Evolutionary conservation across 2,329 filamentous ascomycete species (phyloP), one percentile per base, ranked within the genome.

Genomic region (Clarireedia paspali): DNA sequence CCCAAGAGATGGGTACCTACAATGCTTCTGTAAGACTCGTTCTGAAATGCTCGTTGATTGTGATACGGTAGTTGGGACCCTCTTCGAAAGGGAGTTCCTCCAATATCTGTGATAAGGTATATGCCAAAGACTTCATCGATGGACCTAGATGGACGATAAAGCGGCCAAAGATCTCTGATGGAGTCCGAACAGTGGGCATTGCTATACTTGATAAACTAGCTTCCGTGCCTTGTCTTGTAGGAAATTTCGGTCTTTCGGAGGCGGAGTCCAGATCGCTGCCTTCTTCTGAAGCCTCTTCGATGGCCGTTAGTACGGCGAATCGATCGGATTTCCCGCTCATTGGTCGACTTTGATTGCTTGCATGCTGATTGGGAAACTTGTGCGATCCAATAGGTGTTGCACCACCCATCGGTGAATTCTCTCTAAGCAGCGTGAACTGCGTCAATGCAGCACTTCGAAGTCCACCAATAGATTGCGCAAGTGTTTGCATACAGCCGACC

Each of bases 111-210:
- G 90, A 89, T 40, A 99, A 73, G 0, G 94, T 97, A 64, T 88
- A 94, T 2, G 90, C 89, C n/a, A 99, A 74, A 0, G 92, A 96
- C 70, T 96, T 95, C 84, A 96, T 95, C 0, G 92, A 94, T 1
- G 94, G 94, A 0, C 94, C 94, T 23, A 99, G 76, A 62, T 94
- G 83, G 20, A 81, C 77, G 58, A 99, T 96, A 70, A 97, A 99
- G 5, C 91, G 78, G 10, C 90, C 84, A 68, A 97, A 97, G 62
- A 97, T 95, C 57, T 96, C 90, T 0, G 87, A 83, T 0, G 91
- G 84, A 1, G 82, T 80, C 39, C 75, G 77, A 57, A 83, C 80
- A 0, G 71, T 65, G 3, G 73, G 72, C 44, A 65, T 61, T 47
- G 52, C 64, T 49, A 24, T 67, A 47, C 60, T 65, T 5, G 56